Evolutionary conservation across 225 moss, liverwort and hornwort species (phyloP).

Genomic region (Climacium dendroides): DNA sequence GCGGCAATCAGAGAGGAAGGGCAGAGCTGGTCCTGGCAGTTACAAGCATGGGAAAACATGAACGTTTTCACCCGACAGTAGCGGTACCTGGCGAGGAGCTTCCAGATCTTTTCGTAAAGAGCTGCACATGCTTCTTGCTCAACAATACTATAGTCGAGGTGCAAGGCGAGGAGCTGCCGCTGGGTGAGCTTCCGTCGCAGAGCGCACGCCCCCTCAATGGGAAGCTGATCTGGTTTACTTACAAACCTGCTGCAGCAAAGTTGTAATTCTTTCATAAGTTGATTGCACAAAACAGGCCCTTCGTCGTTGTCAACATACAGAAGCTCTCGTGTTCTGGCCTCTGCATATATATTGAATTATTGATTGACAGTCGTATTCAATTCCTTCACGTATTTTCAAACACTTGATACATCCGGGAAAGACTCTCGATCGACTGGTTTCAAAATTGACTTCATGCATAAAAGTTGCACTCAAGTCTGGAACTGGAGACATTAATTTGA

Average conservation of each 20-base stretch:
- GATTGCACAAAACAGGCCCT: not conserved
- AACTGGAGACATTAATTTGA: not conserved
- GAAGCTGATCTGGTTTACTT: slow-evolving; percentile 78
- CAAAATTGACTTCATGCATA: not conserved
- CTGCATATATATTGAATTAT: not conserved
- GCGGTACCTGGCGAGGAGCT: no score
- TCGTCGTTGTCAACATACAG: not conserved
- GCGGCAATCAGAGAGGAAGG: no score
- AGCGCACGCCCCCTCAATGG: slow-evolving; percentile 69
- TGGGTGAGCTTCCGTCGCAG: slow-evolving; percentile 85
- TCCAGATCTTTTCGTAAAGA: no score
- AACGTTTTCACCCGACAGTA: no score
- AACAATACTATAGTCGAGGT: no score
- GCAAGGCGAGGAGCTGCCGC: slow-evolving; percentile 62
- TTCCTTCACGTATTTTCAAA: not conserved
- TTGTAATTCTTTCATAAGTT: not conserved
- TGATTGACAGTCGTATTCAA: not conserved
- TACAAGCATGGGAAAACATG: no score
- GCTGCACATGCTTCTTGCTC: no score
- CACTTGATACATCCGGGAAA: not conserved
- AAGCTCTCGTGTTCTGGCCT: not conserved
- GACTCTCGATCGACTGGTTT: not conserved
- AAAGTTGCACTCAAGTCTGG: not conserved
- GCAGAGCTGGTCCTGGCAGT: no score
- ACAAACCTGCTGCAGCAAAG: slow-evolving; percentile 57